Percentiles rank a stretch among this genome's conserved stretches.
Conservation (phyloP, 441 rosid species). For the Cnidoscolus chayamansa region DNA sequence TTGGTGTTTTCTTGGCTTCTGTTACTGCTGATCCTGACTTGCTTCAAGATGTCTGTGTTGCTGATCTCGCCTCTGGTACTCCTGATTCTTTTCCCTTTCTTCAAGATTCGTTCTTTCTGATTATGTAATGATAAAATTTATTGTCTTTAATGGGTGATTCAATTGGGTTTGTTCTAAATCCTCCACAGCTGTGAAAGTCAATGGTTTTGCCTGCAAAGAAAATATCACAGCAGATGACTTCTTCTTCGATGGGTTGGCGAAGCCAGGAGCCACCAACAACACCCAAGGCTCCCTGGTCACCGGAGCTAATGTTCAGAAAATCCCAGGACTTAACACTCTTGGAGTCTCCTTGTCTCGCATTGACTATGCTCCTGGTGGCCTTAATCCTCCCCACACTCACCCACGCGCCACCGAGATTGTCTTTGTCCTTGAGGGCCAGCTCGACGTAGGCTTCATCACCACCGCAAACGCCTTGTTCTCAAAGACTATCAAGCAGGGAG, state of each 20-base stretch:
- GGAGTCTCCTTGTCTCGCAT: conserved; percentile 53
- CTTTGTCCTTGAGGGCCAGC: conserved; percentile 46
- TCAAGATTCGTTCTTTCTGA: too few species aligned
- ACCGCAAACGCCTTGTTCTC: conserved; percentile 40
- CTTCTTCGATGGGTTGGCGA: conserved; percentile 38
- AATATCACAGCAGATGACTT: conserved; percentile 38
- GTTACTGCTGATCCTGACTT: conserved; percentile 45
- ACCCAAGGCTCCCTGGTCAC: conserved; percentile 38
- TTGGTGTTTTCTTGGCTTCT: conserved; percentile 25
- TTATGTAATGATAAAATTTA: too few species aligned
- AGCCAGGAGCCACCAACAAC: conserved; percentile 41
- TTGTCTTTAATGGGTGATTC: neutral
- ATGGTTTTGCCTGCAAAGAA: conserved; percentile 49
- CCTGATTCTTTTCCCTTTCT: neutral
- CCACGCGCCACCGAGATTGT: conserved; percentile 55
- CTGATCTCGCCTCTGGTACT: conserved; percentile 42
- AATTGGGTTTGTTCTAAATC: neutral
- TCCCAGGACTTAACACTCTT: conserved; percentile 57
- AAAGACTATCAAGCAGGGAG: conserved; percentile 40
- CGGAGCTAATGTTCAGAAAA: conserved; percentile 35
- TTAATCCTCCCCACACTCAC: conserved; percentile 64
- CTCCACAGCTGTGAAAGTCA: conserved; percentile 35
- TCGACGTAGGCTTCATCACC: conserved; percentile 55
- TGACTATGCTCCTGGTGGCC: conserved; percentile 52
- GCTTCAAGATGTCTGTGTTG: conserved; percentile 65